Evolutionary conservation across 352 stramenopile genomes (phyloP), one percentile per base, ranked within the genome.

Genomic region (Plasmopara muralis): DNA sequence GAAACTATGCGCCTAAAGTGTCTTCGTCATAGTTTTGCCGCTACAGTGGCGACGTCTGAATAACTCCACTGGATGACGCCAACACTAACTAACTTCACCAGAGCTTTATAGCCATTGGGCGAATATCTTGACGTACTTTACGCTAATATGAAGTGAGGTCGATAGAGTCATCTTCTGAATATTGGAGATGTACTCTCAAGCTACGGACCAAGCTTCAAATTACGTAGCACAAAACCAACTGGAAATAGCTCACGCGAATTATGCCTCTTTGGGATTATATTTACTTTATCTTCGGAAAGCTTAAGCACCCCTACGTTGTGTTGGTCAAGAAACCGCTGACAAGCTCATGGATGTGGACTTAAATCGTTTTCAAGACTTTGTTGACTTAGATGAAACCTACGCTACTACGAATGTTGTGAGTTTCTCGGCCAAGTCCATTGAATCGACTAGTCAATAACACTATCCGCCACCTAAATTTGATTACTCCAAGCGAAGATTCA

Each of bases 341-440:
- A 41, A 16, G 37, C 37, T 41, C 9, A 41, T 41, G 1, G 37
- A 9, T 0, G 43, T 43, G 7, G 43, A 39, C 5, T 48, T 53
- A n/a, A 50, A 41, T 18, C 30, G 38, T 0, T 25, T 50, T 25
- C 37, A 53, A 28, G 53, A 60, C 30, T 49, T 50, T 45, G 44
- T 59, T 16, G 16, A 49, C 25, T 9, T 9, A 10, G 34, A 39
- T 43, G 30, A 18, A 15, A 8, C 6, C 3, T 54, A 41, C 33
- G 39, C 20, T 46, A 54, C 45, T 1, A 6, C 0, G 53, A 50
- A 12, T 31, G 49, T 16, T 15, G 31, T 8, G 15, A 44, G 5
- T 54, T 54, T 8, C 6, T 2, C 39, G 45, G 13, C 53, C 44
- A 0, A 14, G 15, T 5, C 53, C 45, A 7, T 35, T 33, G 38